phyloP scores from a whole-genome alignment of 805 yeast species.

The Metschnikowia gruessii region DNA sequence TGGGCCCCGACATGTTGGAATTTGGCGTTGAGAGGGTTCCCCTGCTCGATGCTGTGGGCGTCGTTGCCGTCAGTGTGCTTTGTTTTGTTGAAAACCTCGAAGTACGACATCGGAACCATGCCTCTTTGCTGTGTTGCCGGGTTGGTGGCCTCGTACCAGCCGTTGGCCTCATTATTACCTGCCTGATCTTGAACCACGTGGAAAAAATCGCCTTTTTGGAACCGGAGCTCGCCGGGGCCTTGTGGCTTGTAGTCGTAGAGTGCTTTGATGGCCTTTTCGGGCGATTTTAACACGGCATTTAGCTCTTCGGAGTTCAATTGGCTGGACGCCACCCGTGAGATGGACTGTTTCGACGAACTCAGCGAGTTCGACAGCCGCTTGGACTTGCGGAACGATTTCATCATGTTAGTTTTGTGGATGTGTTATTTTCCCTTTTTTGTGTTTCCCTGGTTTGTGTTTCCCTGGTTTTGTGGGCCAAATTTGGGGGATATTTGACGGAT shows the following conservation, averaged over 20 bases:
- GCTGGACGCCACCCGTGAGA: conserved; percentile 28
- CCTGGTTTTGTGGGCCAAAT: too few species aligned
- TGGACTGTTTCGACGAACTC: conserved; percentile 31
- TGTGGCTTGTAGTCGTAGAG: conserved; percentile 73
- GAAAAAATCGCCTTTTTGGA: conserved; percentile 82
- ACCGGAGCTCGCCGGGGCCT: conserved; percentile 76
- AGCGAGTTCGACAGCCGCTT: conserved; percentile 36
- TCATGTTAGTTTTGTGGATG: conserved; percentile 27
- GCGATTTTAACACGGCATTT: conserved; percentile 44
- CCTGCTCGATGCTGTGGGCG: conserved; percentile 20
- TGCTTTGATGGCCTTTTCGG: conserved; percentile 83
- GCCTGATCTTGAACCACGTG: conserved; percentile 50
- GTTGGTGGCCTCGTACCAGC: conserved; percentile 87
- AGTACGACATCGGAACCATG: conserved; percentile 81
- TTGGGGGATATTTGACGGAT: too few species aligned
- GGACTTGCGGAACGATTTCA: conserved; percentile 41
- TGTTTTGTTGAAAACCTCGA: conserved; percentile 71
- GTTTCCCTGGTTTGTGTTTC: too few species aligned
- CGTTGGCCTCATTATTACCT: conserved; percentile 36
- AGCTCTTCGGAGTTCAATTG: conserved; percentile 17
- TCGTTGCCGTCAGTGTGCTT: conserved; percentile 26
- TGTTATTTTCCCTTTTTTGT: too few species aligned
- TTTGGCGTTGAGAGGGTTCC: conserved; percentile 22
- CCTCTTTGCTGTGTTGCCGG: conserved; percentile 78
- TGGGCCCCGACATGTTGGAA: conserved; percentile 14